Base-by-base conservation (phyloP, 352 stramenopile species). In the Pythium coloratum region DNA sequence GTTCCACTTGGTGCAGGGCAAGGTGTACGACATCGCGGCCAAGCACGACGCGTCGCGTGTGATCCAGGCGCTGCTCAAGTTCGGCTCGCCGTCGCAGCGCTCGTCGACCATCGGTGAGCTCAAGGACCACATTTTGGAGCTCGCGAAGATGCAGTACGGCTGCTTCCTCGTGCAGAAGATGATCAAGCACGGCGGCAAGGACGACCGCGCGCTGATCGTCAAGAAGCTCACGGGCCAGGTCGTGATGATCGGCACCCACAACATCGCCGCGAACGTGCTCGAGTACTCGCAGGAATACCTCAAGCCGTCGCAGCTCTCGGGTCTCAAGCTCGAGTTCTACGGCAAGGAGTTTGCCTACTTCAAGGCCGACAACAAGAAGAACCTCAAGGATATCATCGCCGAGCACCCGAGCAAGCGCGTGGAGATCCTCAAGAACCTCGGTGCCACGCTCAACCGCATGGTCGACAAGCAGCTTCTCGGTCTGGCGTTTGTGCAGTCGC, bases 161-260 rank as follows among this genome's bases (percentile, higher is more conserved):
- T 94, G 94, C 83, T 98, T 98, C 77, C 77, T 97, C n/a, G 94
- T 98, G 63, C 86, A 98, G 59, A 99, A 99, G 74, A 94, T 98
- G 74, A 97, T 99, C 77, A 94, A 97, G 70, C 99, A 99, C 78
- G 94, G 92, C 67, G 80, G 75, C 56, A 83, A 83, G 32, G 76
- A 93, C 49, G 82, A 97, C 65, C 89, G 91, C 40, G 82, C 78
- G 26, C 68, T 73, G 14, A 86, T 95, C 58, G 78, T 94, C 60
- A 96, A 98, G 89, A 89, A 93, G 71, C 81, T 99, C 53, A 98
- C 94, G 34, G 96, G 95, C 51, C 80, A 98, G 62, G 93, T 98
- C 32, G 87, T 95, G 40, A 89, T 96, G 65, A 72, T 99, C 20
- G 94, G 83, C 33, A 98, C 97, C 57, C 96, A 99, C 80, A 96